Conservation (phyloP, 1,139 yeast species). For the Yamadazyma atmosphaerica region DNA sequence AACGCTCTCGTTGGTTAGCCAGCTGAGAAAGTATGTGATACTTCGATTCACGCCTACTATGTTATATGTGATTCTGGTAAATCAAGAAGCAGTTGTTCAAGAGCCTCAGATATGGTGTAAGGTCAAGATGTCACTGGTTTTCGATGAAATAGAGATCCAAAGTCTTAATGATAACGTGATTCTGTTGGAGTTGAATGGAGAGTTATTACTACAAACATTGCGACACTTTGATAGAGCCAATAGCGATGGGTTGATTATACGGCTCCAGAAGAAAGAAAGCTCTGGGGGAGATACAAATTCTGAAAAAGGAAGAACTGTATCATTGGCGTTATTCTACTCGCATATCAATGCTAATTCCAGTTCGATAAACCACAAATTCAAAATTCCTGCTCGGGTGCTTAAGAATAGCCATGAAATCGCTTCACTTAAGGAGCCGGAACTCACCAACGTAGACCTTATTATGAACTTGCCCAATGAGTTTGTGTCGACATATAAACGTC, state of each 20-base stretch:
- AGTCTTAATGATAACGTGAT: conserved; percentile 49
- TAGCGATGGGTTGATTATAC: conserved; percentile 50
- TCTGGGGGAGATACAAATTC: conserved; percentile 17
- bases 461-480: conserved; percentile 52
- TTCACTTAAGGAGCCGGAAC: conserved; percentile 48
- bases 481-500: conserved; percentile 47
- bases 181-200: conserved; percentile 56
- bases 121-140: conserved; percentile 41
- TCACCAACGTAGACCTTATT: conserved; percentile 47
- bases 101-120: conserved; percentile 70
- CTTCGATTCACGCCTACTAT: conserved; percentile 49
- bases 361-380: conserved; percentile 56
- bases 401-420: conserved; percentile 45
- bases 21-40: conserved; percentile 31
- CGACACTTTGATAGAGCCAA: conserved; percentile 54
- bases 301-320: conserved; percentile 44
- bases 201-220: conserved; percentile 53
- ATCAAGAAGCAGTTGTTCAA: conserved; percentile 34
- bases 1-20: conserved; percentile 32
- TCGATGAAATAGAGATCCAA: conserved; percentile 49
- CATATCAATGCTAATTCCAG: conserved; percentile 27
- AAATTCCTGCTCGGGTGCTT: conserved; percentile 56
- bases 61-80: conserved; percentile 50
- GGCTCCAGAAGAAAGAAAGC: conserved; percentile 50
- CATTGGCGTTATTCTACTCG: conserved; percentile 52